These are phyloP conservation scores for Hansenula sp. DNA, from an alignment of 1,139 yeast species.

Conservation along the genomic window DNA sequence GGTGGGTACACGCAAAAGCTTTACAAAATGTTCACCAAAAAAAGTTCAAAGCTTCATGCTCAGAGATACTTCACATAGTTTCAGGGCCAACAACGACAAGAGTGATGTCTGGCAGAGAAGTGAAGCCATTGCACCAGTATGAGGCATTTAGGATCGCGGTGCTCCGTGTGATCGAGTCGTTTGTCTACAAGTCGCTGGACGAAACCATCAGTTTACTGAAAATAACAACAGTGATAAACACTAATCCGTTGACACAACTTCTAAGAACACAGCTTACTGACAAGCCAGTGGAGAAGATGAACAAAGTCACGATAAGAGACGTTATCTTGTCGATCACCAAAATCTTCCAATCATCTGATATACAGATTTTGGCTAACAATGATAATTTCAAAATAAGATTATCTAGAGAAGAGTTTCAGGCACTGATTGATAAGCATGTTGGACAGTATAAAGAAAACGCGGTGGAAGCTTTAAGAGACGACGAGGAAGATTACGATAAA, in stretches of 20 bases:
- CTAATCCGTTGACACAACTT: conserved; percentile 12
- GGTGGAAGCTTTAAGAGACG: conserved; percentile 22
- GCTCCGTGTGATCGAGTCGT: conserved; percentile 21
- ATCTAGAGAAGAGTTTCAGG: conserved; percentile 15
- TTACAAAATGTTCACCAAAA: not conserved
- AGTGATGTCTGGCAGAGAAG: not conserved
- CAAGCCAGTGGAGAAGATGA: not conserved
- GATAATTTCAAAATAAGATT: conserved; percentile 20
- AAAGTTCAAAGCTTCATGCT: not conserved
- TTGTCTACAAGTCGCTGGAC: conserved; percentile 19
- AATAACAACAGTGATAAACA: conserved; percentile 19
- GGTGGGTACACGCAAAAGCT: too few relatives aligned
- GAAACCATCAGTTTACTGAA: conserved; percentile 18
- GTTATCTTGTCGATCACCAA: conserved; percentile 21
- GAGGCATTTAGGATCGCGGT: conserved; percentile 19
- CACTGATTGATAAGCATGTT: conserved; percentile 10
- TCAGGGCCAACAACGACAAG: not conserved
- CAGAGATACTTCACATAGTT: not conserved
- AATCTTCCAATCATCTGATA: conserved; percentile 18
- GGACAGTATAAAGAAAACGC: conserved; percentile 11
- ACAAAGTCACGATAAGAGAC: conserved; percentile 15
- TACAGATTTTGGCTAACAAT: conserved; percentile 19
- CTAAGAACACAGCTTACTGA: conserved; percentile 11
- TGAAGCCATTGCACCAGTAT: conserved; percentile 5
- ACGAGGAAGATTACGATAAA: conserved; percentile 27